Percentiles rank a stretch among this genome's conserved stretches.
Conservation (phyloP, 2,329 filamentous ascomycete species). For the Tolypocladium sp. region DNA sequence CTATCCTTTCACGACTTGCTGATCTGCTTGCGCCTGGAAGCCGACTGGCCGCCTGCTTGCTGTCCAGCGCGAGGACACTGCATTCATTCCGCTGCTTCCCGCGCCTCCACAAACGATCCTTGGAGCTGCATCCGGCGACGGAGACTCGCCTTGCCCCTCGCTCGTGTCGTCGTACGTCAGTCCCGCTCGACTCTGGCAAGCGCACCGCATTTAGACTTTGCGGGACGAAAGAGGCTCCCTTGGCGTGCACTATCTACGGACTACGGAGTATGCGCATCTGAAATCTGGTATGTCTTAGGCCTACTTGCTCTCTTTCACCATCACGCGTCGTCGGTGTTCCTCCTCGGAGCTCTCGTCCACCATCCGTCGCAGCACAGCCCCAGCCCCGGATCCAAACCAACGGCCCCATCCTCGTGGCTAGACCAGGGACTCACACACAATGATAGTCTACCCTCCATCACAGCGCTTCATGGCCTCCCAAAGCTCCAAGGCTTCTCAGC, state of each 20-base stretch:
- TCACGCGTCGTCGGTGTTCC: background rate
- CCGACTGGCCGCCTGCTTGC: background rate
- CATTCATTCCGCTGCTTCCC: background rate
- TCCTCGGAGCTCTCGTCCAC: background rate
- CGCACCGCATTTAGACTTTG: background rate
- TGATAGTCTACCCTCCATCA: slow-evolving; percentile 13
- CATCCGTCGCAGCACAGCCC: background rate
- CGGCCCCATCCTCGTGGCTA: background rate
- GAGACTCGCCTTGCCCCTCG: background rate
- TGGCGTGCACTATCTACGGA: too few species aligned
- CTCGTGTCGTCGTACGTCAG: background rate
- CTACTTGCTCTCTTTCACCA: background rate
- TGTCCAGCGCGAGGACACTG: background rate
- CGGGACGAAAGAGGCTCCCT: background rate
- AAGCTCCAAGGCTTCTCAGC: slow-evolving; percentile 15
- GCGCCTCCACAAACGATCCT: background rate
- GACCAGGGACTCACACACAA: background rate
- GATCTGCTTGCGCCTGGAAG: background rate
- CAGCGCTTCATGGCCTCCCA: slow-evolving; percentile 24
- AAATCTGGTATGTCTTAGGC: background rate
- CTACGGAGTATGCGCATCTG: background rate
- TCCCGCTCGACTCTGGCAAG: background rate
- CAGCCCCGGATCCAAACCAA: background rate
- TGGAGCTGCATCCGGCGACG: background rate
- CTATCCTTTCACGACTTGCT: background rate